Conservation (phyloP, 768 basidiomycete genomes). For the Leccinum fibrillosum region DNA sequence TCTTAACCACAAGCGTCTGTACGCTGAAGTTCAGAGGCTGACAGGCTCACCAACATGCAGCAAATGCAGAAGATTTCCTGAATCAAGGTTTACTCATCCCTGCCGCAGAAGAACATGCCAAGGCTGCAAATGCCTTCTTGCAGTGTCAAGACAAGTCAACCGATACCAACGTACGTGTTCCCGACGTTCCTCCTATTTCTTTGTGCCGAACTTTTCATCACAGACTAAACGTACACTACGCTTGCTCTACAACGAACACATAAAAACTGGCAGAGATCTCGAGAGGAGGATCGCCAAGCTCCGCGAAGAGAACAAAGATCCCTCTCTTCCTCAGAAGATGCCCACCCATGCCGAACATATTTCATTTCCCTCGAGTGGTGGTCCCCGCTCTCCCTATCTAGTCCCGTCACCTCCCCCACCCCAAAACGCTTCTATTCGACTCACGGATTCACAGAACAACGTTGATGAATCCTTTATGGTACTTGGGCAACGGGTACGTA, state of each 20-base stretch:
- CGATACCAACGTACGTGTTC: constrained; percentile 61
- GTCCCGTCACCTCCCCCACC: constrained; percentile 47
- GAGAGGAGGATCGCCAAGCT: constrained; percentile 70
- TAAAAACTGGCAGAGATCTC: constrained; percentile 66
- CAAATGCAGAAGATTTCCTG: constrained; percentile 72
- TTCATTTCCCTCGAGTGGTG: constrained; percentile 15
- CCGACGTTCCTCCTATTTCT: not conserved
- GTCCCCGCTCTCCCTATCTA: constrained; percentile 23
- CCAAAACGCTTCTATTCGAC: constrained; percentile 31
- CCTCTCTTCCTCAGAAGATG: constrained; percentile 63
- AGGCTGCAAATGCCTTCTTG: constrained; percentile 73
- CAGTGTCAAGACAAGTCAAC: constrained; percentile 70
- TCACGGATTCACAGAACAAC: constrained; percentile 55
- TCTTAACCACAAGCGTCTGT: not conserved
- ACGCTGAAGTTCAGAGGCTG: constrained; percentile 4
- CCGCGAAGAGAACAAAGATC: constrained; percentile 75
- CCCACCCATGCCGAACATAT: constrained; percentile 24
- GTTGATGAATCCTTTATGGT: constrained; percentile 91
- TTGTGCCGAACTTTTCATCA: constrained; percentile 6
- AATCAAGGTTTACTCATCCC: constrained; percentile 66
- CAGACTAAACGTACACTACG: constrained; percentile 77
- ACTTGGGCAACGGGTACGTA: constrained; percentile 66
- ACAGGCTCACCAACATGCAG: constrained; percentile 81
- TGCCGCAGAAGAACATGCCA: constrained; percentile 70
- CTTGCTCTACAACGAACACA: constrained; percentile 73